Percentiles rank a stretch among this genome's conserved stretches.
phyloP scores from a whole-genome alignment of 768 basidiomycete species.

The Russula foetens region DNA sequence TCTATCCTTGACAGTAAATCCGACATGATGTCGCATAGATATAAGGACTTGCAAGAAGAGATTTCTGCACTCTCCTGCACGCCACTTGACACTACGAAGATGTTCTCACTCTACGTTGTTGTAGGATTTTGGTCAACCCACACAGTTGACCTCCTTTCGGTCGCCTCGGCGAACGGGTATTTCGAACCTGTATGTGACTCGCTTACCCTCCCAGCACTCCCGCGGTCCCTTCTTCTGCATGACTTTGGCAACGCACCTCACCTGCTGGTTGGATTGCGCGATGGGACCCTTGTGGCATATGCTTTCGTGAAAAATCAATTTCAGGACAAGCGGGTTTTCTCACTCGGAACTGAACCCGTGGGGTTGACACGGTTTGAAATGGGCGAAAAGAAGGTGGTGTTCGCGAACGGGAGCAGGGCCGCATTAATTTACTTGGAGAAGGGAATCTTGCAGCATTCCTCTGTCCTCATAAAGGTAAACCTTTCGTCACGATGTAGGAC shows the following conservation, averaged over 20 bases:
- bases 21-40: not conserved
- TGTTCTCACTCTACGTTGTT: slow-evolving; percentile 42
- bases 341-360: slow-evolving; percentile 63
- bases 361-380: slow-evolving; percentile 45
- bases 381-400: slow-evolving; percentile 47
- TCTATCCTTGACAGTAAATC: not conserved
- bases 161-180: slow-evolving; percentile 24
- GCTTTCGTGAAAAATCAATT: slow-evolving; percentile 32
- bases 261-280: slow-evolving; percentile 64
- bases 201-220: slow-evolving; percentile 36
- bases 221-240: slow-evolving; percentile 41
- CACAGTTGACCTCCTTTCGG: slow-evolving; percentile 45
- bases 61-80: slow-evolving; percentile 65
- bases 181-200: slow-evolving; percentile 29
- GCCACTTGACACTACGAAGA: slow-evolving; percentile 41
- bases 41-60: slow-evolving; percentile 30
- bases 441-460: slow-evolving; percentile 55
- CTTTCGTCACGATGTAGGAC: not conserved
- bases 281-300: slow-evolving; percentile 63
- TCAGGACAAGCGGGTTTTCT: slow-evolving; percentile 47
- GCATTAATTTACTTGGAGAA: slow-evolving; percentile 63
- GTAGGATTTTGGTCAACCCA: slow-evolving; percentile 77
- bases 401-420: slow-evolving; percentile 66
- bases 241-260: slow-evolving; percentile 53
- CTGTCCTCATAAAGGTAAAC: slow-evolving; percentile 60